Base-by-base conservation (phyloP, 2,329 filamentous ascomycete genomes). In the Fusarium nygamai region DNA sequence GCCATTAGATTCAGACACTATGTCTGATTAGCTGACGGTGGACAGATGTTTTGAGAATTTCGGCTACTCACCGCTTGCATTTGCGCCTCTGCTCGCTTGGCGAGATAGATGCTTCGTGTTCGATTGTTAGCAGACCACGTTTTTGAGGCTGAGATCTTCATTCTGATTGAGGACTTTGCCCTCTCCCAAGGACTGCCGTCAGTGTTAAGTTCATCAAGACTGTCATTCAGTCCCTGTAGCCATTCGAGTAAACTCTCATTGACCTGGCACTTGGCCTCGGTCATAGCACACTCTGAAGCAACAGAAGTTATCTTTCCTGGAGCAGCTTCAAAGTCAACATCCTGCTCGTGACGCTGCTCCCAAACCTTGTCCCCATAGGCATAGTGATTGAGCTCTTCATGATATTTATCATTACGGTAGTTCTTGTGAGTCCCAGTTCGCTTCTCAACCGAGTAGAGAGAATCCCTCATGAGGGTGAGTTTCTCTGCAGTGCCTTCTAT, bases 21-120 rank as follows among this genome's bases (percentile, higher is more conserved):
- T 16, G 14, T 27, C n/a, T 36, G 8, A 11, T 53, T 20, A 53
- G 48, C 48, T 24, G 5, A 3, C 1, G 0, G 29, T 50, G 10
- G 0, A 19, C 10, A 50, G 29, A 13, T n/a, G 10, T 33, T n/a
- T 31, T 17, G 4, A n/a, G 10, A 12, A 3, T n/a, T 17, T 2
- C 6, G 11, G 22, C 8, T 33, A 24, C 47, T 50, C 3, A 6
- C 47, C 20, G 48, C 48, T 36, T 53, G 48, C 31, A 53, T 36
- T 7, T 53, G 48, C 13, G 31, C 48, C 8, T 53, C 48, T 24
- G 31, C 48, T 36, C 48, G 48, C 6, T 36, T 53, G 13, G 17
- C 48, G 4, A 53, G n/a, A 34, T 53, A 53, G 17, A 53, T 20
- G 10, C 31, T 53, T 34, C 48, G 20, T 6, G 31, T 3, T 27